phyloP scores from a whole-genome alignment of 2,329 filamentous ascomycete genomes.

The Tetracladium maxilliforme region DNA sequence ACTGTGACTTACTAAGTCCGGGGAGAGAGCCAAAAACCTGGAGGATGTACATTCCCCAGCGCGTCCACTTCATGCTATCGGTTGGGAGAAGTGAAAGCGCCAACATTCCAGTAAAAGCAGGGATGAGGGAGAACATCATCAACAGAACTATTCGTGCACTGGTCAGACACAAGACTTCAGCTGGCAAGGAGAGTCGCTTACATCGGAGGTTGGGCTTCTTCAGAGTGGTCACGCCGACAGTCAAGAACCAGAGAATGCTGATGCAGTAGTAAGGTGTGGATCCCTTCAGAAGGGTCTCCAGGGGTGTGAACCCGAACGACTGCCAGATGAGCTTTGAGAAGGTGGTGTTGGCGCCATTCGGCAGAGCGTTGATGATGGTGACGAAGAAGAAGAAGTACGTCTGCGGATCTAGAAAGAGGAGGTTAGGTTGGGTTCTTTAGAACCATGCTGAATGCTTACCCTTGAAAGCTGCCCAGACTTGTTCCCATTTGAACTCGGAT shows the following conservation, averaged over 20 bases:
- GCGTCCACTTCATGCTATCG: constrained; percentile 12
- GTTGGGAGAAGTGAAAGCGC: constrained; percentile 13
- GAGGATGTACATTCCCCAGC: constrained; percentile 17
- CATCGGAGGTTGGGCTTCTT: too few species aligned
- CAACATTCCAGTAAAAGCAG: constrained; percentile 16
- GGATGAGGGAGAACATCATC: too few species aligned
- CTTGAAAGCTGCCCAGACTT: constrained; percentile 12
- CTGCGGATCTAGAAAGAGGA: constrained; percentile 11
- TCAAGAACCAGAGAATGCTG: constrained; percentile 14
- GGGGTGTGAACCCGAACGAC: constrained; percentile 16
- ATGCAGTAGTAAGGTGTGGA: constrained; percentile 13
- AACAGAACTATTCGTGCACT: too few species aligned
- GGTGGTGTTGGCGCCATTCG: constrained; percentile 17
- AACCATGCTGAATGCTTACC: too few species aligned
- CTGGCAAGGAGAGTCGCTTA: too few species aligned
- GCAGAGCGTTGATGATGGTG: constrained; percentile 16
- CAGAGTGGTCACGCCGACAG: too few species aligned
- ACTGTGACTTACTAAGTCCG: constrained; percentile 10
- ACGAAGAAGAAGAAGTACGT: constrained; percentile 20
- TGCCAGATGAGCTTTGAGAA: constrained; percentile 16
- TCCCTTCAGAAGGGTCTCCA: constrained; percentile 17
- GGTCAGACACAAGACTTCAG: too few species aligned
- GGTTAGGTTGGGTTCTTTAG: neutral
- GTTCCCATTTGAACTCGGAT: constrained; percentile 15
- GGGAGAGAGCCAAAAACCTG: constrained; percentile 12